Base-by-base conservation (phyloP, 805 yeast species). In the Huiozyma naganishii region DNA sequence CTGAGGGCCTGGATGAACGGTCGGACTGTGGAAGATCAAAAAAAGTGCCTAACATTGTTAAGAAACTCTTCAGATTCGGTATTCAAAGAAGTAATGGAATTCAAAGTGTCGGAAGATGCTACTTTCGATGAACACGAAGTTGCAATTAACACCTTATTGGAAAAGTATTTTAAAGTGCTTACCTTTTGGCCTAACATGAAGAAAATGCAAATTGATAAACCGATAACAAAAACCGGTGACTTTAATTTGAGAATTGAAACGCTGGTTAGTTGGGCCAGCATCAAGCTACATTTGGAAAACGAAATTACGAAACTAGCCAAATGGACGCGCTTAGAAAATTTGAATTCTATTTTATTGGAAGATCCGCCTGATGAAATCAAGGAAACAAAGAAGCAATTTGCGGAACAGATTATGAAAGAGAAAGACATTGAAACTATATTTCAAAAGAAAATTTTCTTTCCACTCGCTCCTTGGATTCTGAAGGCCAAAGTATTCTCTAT, bases 321-420 rank as follows among this genome's bases (percentile, higher is more conserved):
- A 36, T 88, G 96, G 96, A 85, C 87, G 5, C 95, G 95, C 5
- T 83, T 84, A 57, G 81, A 77, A 40, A 87, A 81, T 36, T 64
- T 83, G 32, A 76, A 87, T 7, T 36, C 23, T 1, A 13, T 28
- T 10, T 29, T 33, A 12, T 35, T 36, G 17, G 29, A 13, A 5
- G 44, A 29, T 4, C 52, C 57, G 12, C 46, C 48, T 1, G 68
- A 74, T 12, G 23, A 45, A 13, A 13, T 36, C 5, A 76, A 77
- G 51, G 76, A 74, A 43, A 85, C 81, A 44, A 80, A 77, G 45
- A 71, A 77, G 42, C 76, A 90, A 0, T 77, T 90, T 54, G 95
- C 94, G 1, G 97, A 89, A 56, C 72, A 82, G 39, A 71, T 88
- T 42, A 70, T 88, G 71, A 87, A 86, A 52, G 90, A 83, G 54